phyloP scores from a whole-genome alignment of 345 rosid species.

The Linum trigynum region DNA sequence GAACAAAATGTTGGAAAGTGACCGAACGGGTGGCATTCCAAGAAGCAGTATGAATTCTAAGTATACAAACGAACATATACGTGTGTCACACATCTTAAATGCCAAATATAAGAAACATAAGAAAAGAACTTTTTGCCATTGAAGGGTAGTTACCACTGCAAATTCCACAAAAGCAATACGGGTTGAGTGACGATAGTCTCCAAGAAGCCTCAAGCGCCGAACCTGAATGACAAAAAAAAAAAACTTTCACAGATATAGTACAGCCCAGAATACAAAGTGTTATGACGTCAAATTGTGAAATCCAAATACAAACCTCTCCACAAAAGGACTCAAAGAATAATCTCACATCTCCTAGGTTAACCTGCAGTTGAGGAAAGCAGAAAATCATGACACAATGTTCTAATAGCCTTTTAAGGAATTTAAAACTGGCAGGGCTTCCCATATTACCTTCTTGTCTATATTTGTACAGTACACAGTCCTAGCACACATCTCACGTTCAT shows the following conservation, averaged over 20 bases:
- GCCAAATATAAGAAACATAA: neutral
- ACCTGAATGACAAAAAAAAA: conserved; percentile 38
- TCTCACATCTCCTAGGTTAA: conserved; percentile 74
- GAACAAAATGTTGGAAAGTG: no score
- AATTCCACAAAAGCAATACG: conserved; percentile 97
- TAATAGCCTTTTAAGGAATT: neutral
- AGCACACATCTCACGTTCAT: conserved; percentile 96
- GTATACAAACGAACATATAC: no score
- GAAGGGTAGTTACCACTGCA: conserved; percentile 37
- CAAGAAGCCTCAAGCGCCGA: conserved; percentile 85
- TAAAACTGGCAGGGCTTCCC: neutral
- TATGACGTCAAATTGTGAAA: neutral
- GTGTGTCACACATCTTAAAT: no score
- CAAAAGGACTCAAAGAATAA: conserved; percentile 75
- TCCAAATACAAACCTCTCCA: conserved; percentile 60
- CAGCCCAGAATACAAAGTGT: neutral
- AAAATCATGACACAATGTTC: conserved; percentile 5
- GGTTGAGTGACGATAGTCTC: conserved; percentile 85
- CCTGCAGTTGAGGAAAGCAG: conserved; percentile 30
- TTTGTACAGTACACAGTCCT: conserved; percentile 96
- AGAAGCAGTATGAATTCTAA: no score
- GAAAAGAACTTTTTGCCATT: neutral
- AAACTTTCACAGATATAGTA: conserved; percentile 1
- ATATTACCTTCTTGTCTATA: conserved; percentile 79
- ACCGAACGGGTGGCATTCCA: neutral